Base-by-base conservation (phyloP, 352 stramenopile genomes). In the Phytopythium mirpurense region DNA sequence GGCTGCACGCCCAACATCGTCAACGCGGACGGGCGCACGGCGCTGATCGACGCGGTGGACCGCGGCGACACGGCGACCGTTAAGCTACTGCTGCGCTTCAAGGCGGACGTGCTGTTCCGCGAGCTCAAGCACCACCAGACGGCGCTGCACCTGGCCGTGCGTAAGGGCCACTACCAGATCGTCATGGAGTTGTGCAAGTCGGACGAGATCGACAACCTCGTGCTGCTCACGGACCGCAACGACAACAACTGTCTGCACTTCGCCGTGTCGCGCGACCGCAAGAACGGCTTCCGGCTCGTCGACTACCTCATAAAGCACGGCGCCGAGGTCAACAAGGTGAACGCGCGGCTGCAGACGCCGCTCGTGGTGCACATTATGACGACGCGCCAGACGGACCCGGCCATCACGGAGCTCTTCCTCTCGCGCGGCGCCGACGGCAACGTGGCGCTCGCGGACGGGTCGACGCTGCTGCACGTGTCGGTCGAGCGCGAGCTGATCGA, bases 181-280 rank as follows among this genome's bases (percentile, higher is more conserved):
- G 78, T 94, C 16, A 92, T 90, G 73, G 81, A 90, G 60, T 55
- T 94, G 42, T 94, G 83, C 70, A 90, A 92, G 61, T 69, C 74
- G 0, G 60, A 82, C 5, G 78, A 88, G 27, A 75, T 88, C 19
- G 54, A 67, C 3, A 62, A 86, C 21, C 63, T 94, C 29, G 72
- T 94, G 45, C 62, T 84, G 46, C 47, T 90, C 21, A 90, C 81
- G 5, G 81, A 92, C 54, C 81, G 81, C 48, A 92, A 92, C 57
- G 81, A 83, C 40, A 94, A 94, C 72, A 94, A 88, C 41, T 80
- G 72, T 24, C 72, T 94, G 2, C 83, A 92, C 63, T 92, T 94
- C 60, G 81, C 83, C 5, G 79, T 92, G 2, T 83, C 83, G 45
- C 74, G 78, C 8, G 81, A 92, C 60, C 83, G 83, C 37, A 92